Base-by-base conservation (phyloP, 805 yeast genomes). In the Sugiyamaella marilandica region DNA sequence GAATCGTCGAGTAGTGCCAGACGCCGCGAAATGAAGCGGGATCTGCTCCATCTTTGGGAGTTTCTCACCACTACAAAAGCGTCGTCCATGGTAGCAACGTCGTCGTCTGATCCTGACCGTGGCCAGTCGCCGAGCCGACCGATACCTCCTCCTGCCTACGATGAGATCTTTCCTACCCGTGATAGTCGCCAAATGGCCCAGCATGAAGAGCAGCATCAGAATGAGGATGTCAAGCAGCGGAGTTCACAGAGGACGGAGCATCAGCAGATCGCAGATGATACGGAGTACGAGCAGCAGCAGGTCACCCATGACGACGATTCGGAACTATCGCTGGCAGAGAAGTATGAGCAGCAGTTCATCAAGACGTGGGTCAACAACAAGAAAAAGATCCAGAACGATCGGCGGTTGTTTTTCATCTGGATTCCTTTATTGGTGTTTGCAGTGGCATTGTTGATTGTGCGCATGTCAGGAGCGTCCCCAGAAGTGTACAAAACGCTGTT, bases 391-490 rank as follows among this genome's bases (percentile, higher is more conserved):
- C 72, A 71, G 60, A 85, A 89, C 63, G 98, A 91, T 68, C 84
- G 81, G 62, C 85, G 89, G 87, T 74, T 91, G 59, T 71, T 89
- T 55, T 87, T 91, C 66, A 90, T 91, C 76, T 91, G 98, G 98
- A 69, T 90, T 53, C 98, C 98, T 10, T 77, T 87, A 36, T 69
- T 88, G 50, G 59, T 84, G 14, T 19, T 60, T 58, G 47, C 60
- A 16, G 47, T 55, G 13, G 39, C 47, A 26, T 24, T 49, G 14
- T 14, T 49, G 11, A 41, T 49, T 16, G 24, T 49, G 19, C 47
- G 52, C n/a, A 32, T 49, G 45, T 49, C 52, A 8, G 47, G 52
- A 14, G 52, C 52, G 18, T 39, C 52, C 11, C 49, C 52, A 13
- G 52, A 49, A 16, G 52, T 49, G 32, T 49, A 49, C 48, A 49